A percentile compares a stretch with the other conserved stretches of the same genome.
Conservation (phyloP, 1,284 basidiomycete genomes). For the Apiotrichum gamsii region DNA sequence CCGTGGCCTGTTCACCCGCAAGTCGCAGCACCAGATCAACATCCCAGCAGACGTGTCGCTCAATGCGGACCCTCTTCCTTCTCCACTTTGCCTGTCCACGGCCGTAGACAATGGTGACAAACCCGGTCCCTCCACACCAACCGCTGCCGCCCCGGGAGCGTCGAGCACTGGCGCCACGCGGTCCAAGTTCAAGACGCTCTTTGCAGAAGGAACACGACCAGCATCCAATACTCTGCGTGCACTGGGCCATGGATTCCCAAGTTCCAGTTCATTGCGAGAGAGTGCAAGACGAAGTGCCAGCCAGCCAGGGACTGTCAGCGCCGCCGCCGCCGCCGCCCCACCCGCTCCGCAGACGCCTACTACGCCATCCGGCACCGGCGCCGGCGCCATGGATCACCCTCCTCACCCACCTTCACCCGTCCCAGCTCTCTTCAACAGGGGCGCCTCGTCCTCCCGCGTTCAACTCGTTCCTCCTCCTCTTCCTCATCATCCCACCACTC, state of each 20-base stretch:
- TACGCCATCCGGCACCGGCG: background rate
- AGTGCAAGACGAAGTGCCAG: background rate
- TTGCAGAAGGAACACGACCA: background rate
- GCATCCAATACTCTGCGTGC: constrained; percentile 1
- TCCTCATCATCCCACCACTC: background rate
- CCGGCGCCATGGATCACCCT: background rate
- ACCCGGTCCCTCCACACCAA: no score
- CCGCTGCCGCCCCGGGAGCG: background rate
- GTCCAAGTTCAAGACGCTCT: background rate
- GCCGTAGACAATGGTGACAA: no score
- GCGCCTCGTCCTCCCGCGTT: background rate
- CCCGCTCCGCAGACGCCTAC: background rate
- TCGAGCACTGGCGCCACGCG: background rate
- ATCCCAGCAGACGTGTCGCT: background rate
- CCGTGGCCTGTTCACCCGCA: background rate
- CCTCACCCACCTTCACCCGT: background rate
- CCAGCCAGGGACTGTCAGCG: background rate
- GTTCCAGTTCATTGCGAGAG: background rate
- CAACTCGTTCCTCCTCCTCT: background rate
- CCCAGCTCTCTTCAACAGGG: background rate
- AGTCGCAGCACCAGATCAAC: background rate
- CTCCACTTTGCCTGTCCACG: no score
- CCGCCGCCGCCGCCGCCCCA: background rate
- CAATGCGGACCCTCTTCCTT: background rate
- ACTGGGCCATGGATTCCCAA: constrained; percentile 6